phyloP scores from a whole-genome alignment of 139 green algal genomes.

The Edaphochlamys debaryana region DNA sequence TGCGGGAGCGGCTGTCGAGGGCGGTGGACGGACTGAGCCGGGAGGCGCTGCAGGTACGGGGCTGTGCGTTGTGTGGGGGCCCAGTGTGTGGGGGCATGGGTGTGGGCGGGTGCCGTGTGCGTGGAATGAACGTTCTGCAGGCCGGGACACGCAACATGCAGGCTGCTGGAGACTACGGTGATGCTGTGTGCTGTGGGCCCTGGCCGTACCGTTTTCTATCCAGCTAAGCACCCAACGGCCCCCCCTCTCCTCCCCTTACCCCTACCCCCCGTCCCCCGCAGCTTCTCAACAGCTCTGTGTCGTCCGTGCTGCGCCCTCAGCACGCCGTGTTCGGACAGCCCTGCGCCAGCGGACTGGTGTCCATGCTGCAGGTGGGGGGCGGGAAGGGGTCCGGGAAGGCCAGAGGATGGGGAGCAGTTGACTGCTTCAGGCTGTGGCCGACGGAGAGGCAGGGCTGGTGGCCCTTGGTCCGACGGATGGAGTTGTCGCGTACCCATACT shows the following conservation, averaged over 20 bases:
- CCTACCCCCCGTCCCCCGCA: not conserved
- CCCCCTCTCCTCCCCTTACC: not conserved
- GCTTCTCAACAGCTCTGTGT: conserved; percentile 9
- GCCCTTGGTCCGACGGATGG: too few relatives aligned
- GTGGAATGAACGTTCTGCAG: too few relatives aligned
- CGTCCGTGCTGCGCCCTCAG: not conserved
- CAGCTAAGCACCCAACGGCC: too few relatives aligned
- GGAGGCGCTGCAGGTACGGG: conserved; percentile 19
- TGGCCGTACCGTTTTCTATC: too few relatives aligned
- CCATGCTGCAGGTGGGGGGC: conserved; percentile 25
- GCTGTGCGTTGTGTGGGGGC: not conserved
- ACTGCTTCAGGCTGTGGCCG: too few relatives aligned
- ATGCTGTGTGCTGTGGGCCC: too few relatives aligned
- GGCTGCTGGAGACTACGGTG: too few relatives aligned
- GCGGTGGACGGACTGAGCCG: conserved; percentile 20
- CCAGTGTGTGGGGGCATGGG: not conserved
- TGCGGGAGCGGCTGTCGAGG: not conserved
- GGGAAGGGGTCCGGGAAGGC: too few relatives aligned
- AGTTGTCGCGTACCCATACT: too few relatives aligned
- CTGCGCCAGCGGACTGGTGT: conserved; percentile 30
- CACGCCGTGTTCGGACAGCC: conserved; percentile 28
- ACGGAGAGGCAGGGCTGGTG: too few relatives aligned
- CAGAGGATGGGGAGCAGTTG: too few relatives aligned
- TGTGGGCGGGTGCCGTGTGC: not conserved
- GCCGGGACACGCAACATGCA: too few relatives aligned